A percentile compares a stretch with the other conserved stretches of the same genome.
phyloP scores from a whole-genome alignment of 2,329 filamentous ascomycete species.

The Fusarium concolor region DNA sequence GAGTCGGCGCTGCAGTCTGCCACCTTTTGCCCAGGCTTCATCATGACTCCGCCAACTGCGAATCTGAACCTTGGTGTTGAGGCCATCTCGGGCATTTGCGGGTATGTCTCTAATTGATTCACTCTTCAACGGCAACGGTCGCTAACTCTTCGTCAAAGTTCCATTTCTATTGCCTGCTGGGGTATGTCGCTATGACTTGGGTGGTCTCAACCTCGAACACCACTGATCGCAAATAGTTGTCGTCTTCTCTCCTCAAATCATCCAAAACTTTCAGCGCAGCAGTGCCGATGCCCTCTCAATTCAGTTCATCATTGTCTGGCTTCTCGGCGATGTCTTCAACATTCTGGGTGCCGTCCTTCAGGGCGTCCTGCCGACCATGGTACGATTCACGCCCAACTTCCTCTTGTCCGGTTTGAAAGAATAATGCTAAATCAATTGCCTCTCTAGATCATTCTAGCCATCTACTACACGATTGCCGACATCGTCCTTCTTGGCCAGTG shows the following conservation, averaged over 20 bases:
- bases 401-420: neutral
- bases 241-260: conserved; percentile 96
- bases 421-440: conserved; percentile 24
- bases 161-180: conserved; percentile 97
- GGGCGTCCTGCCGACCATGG: conserved; percentile 93
- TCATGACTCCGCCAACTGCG: conserved; percentile 66
- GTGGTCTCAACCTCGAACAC: conserved; percentile 3
- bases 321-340: conserved; percentile 95
- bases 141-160: conserved; percentile 62
- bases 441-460: conserved; percentile 80
- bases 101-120: conserved; percentile 64
- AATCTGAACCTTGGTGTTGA: conserved; percentile 84
- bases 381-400: conserved; percentile 48
- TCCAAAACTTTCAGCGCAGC: conserved; percentile 88
- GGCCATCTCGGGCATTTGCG: conserved; percentile 91
- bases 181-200: conserved; percentile 46
- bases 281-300: conserved; percentile 91
- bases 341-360: conserved; percentile 93
- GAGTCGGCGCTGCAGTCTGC: conserved; percentile 25
- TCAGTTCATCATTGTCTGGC: conserved; percentile 93
- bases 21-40: conserved; percentile 37
- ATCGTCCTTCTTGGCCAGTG: conserved; percentile 89
- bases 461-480: conserved; percentile 94
- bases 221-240: conserved; percentile 67
- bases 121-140: neutral